Evolutionary conservation across 352 stramenopile species (phyloP), one percentile per base, ranked within the genome.

Genomic region (Globisporangium cystogenes): DNA sequence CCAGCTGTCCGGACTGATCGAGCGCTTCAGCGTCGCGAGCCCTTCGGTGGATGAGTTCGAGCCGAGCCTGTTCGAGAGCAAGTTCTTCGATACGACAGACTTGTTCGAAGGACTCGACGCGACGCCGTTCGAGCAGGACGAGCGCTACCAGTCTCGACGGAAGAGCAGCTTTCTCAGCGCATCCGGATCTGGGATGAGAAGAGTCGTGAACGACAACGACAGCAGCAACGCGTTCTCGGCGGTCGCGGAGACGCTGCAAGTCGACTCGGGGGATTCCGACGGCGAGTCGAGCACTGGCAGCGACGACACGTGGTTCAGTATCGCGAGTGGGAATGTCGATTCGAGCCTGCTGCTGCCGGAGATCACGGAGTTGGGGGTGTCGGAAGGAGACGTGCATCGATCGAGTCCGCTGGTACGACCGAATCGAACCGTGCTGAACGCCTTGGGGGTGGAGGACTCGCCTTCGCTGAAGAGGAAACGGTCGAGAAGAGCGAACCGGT

Each of bases 221-320:
- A 64, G 67, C 37, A 60, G 35, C 44, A 47, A 23, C n/a, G 47
- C 46, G 6, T 37, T 48, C 33, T 26, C 59, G 14, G 55, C 62
- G 18, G 29, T 49, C 35, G 62, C 56, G 33, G 41, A 60, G 53
- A 50, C 24, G 14, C 27, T 51, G 43, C 48, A 70, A 50, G 57
- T 70, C 53, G 65, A 59, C 53, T 39, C 51, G 48, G 52, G 40
- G 20, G 73, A 85, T 26, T 83, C 67, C 0, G 82, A 88, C 37
- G 67, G 60, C 48, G 67, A 81, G 26, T 91, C 82, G 21, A 89
- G 82, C 55, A 77, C 82, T 42, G 76, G 77, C 31, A 95, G 85
- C 70, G 85, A 95, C 52, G 85, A 95, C 45, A 93, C 85, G 0
- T 95, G 85, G 85, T 95, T 95, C 59, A 95, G 85, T 41, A 89